Base-by-base conservation (phyloP, 306 rosid species). In the Medicago arabica region DNA sequence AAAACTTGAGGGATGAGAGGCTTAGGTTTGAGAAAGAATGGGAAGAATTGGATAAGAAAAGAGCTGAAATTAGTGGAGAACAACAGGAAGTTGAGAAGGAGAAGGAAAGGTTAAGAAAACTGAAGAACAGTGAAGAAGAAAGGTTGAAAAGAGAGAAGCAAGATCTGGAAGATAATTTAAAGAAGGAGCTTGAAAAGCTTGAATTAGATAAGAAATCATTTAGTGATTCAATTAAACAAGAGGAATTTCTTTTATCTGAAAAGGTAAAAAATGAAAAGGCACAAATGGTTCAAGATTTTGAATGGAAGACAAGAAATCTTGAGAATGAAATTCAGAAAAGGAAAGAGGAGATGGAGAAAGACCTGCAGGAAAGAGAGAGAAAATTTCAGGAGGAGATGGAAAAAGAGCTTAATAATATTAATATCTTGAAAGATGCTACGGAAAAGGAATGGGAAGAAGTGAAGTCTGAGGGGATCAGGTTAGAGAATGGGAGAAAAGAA, bases 21-120 rank as follows among this genome's bases (percentile, higher is more conserved):
- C 81, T 86, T 62, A 92, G 82, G 68, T 95, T 92, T 76, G 97
- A 90, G 85, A 89, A 85, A 85, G 97, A 95, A 79, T 89, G 97
- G 96, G 97, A 89, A 73, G 89, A 78, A 40, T 75, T 95, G 82
- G 97, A 92, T 83, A 89, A 88, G 75, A 95, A 82, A 84, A 90
- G 86, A 75, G 63, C 87, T 75, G 84, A 85, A 82, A 59, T 89
- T 80, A 79, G 67, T 69, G 79, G 58, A 60, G 88, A 84, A 69
- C 89, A 76, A 39, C 64, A 13, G 7, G 72, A 86, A 71, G 71
- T 88, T 80, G 85, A 78, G 82, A 83, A 69, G 77, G 97, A 89
- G 87, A 92, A 79, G 65, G 96, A 84, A 77, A 85, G 85, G 46
- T 68, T 90, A 21, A 86, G 77, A 78, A 89, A 86, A 40, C 70